A percentile compares a stretch with the other conserved stretches of the same genome.
phyloP scores from a whole-genome alignment of 1,284 basidiomycete genomes.

The Vanrija sp. region DNA sequence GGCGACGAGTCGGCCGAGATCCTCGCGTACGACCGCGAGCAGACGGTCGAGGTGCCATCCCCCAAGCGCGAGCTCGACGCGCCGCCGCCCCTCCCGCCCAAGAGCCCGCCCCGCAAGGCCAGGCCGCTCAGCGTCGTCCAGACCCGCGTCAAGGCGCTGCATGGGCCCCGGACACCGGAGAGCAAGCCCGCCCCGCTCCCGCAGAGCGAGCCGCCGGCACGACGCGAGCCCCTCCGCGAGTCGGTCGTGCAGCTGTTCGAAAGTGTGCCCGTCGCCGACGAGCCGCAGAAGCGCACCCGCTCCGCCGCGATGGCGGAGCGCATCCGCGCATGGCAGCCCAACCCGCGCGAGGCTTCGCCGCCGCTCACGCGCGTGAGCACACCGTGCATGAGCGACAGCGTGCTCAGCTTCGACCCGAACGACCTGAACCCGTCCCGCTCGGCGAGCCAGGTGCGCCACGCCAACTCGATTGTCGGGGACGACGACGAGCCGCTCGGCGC shows the following conservation, averaged over 20 bases:
- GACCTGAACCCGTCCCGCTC: constrained; percentile 47
- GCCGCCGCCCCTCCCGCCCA: constrained; percentile 6
- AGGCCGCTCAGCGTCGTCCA: not conserved
- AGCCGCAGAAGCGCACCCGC: not conserved
- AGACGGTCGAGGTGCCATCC: too few species aligned
- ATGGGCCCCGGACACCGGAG: not conserved
- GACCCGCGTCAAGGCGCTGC: not conserved
- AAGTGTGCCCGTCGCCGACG: not conserved
- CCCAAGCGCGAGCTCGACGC: not conserved
- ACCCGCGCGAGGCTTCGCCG: constrained; percentile 4
- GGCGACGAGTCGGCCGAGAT: too few species aligned
- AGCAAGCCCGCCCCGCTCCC: not conserved
- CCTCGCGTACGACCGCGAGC: too few species aligned
- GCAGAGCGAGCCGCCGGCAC: not conserved
- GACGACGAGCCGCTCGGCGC: not conserved
- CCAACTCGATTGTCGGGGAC: too few species aligned
- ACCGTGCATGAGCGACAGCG: constrained; percentile 15
- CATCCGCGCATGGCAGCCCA: constrained; percentile 36
- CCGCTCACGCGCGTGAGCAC: constrained; percentile 2
- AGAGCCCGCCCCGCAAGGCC: not conserved
- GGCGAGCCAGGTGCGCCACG: constrained; percentile 36
- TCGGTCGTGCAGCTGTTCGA: constrained; percentile 37
- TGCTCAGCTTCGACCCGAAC: constrained; percentile 37
- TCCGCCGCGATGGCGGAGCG: constrained; percentile 16
- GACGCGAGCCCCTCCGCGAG: constrained; percentile 15